phyloP scores from a whole-genome alignment of 331 rosid genomes.

The Pyracantha coccinea region DNA sequence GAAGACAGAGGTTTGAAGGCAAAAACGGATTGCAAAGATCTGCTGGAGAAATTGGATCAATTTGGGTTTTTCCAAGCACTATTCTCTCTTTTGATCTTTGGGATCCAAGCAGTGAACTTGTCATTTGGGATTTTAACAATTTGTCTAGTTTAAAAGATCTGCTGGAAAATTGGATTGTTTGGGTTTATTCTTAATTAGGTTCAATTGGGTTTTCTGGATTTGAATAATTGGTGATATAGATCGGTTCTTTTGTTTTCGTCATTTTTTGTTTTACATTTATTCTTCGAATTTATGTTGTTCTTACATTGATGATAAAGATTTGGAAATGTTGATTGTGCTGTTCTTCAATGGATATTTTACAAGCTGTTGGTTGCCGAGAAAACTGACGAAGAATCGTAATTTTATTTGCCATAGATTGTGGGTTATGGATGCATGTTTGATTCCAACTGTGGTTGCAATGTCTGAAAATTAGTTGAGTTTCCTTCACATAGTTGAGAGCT shows the following conservation, averaged over 20 bases:
- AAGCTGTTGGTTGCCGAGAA: neutral
- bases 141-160: constrained; percentile 1
- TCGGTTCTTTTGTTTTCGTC: constrained; percentile 3
- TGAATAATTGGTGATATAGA: constrained; percentile 3
- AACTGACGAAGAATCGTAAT: neutral
- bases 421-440: no score
- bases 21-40: no score
- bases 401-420: neutral
- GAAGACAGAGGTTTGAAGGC: no score
- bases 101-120: constrained; percentile 12
- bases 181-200: constrained; percentile 19
- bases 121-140: constrained; percentile 1
- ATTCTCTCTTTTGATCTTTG: constrained; percentile 3
- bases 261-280: neutral
- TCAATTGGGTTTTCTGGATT: constrained; percentile 23
- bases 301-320: neutral
- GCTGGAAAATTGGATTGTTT: constrained; percentile 12
- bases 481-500: no score
- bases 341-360: constrained; percentile 9
- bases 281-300: neutral
- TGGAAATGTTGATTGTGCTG: neutral
- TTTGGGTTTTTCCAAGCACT: no score
- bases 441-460: no score
- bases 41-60: no score
- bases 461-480: no score